Base-by-base conservation (phyloP, 2,329 filamentous ascomycete genomes). In the Diaporthe destruens region DNA sequence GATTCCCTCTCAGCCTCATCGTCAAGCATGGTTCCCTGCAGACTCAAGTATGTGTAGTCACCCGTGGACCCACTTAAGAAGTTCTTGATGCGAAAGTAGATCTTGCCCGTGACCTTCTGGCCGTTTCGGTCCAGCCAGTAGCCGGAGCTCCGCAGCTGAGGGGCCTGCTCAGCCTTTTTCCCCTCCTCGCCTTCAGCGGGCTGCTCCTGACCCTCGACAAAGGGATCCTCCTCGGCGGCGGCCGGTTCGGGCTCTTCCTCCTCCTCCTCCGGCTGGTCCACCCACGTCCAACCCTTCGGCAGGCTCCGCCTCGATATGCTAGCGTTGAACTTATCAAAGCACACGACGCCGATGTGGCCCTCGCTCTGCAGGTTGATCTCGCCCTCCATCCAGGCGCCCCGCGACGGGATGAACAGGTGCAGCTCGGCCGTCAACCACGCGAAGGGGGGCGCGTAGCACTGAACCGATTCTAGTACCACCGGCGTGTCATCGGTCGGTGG, bases 241-340 rank as follows among this genome's bases (percentile, higher is more conserved):
- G 72, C 56, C n/a, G 66, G 56, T 16, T 73, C 72, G 5, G 65
- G 32, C 25, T 42, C 39, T 4, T 42, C 39, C 39, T 59, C 72
- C 3, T 76, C 75, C 34, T 73, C 81, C 61, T 87, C 85, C 70
- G 87, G 85, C 44, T 90, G 87, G 14, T 91, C 89, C 20, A 94
- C 87, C 92, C 94, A 98, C 74, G 85, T 90, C 96, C 96, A 99
- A 32, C 89, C 88, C 18, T 84, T 82, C 0, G 96, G 96, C 20
- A 99, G 85, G 47, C 94, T 87, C 74, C 89, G 89, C 29, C 92
- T 87, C 77, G 96, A 93, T 73, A 99, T 93, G 55, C 92, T 94
- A 1, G 96, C 94, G 77, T 96, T 97, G 87, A 98, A 98, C 76
- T 94, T 90, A 81, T 96, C 96, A 83, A 94, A 95, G 81, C 94